These are phyloP conservation scores for Gossypium lobatum DNA, from an alignment of 441 rosid species.

Conservation along the genomic window DNA sequence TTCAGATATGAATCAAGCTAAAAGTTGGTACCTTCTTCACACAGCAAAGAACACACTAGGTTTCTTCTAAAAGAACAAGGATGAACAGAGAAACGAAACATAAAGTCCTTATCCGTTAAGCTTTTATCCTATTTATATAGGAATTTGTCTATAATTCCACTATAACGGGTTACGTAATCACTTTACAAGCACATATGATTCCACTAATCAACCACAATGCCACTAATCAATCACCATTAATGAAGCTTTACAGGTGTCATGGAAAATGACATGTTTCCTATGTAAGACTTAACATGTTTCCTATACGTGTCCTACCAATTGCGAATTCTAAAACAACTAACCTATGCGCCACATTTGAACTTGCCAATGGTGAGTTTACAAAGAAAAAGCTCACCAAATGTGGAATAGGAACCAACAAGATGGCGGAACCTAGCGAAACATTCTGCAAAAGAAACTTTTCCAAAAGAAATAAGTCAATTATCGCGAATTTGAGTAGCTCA, in stretches of 20 bases:
- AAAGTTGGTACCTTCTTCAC: neutral
- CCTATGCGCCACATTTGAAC: neutral
- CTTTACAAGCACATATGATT: neutral
- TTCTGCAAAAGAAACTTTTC: neutral
- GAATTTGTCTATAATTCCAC: neutral
- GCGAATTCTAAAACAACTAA: neutral
- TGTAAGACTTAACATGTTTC: neutral
- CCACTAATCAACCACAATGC: neutral
- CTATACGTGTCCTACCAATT: neutral
- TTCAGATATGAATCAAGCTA: neutral
- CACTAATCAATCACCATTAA: neutral
- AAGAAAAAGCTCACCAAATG: neutral
- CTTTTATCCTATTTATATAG: no score
- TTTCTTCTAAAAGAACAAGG: no score
- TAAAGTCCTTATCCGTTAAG: no score
- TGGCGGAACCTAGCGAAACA: neutral
- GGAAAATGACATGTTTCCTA: neutral
- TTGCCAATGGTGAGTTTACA: neutral
- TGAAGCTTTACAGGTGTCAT: neutral
- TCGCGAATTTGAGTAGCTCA: neutral
- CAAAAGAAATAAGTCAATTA: no score
- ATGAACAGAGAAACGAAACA: no score
- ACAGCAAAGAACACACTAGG: neutral
- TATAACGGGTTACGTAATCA: neutral
- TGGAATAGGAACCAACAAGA: neutral